Evolutionary conservation across 2,329 filamentous ascomycete genomes (phyloP), one percentile per base, ranked within the genome.

Genomic region (Nakataea oryzae): DNA sequence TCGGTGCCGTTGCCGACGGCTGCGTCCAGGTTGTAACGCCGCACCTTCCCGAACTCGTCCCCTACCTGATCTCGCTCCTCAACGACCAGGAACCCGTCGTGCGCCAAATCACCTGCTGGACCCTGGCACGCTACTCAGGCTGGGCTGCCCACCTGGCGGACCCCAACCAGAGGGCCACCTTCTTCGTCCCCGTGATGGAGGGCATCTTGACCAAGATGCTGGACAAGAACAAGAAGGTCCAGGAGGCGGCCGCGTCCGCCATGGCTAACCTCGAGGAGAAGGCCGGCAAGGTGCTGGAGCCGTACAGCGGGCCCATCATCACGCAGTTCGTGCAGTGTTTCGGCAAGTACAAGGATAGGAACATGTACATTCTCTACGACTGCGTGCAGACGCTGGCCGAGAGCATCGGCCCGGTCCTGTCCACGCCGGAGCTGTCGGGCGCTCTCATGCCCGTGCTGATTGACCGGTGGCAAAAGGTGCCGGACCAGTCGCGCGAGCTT

Each of bases 331-430:
- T 97, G 61, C 81, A 84, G 64, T 99, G 95, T 74, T 99, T 99
- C 75, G 84, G 81, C 61, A 92, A 90, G 75, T 99, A 97, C 84
- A 97, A 99, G 81, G 93, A 97, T 75, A 88, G 91, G 70, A 99
- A 99, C 78, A 97, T 97, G 86, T 97, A 96, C 78, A 96, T 97
- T 62, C 84, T 99, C 41, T 99, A 99, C 77, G 95, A 99, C 76
- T 97, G 95, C 74, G 91, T 99, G 41, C 95, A 99, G 77, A 99
- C 95, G 0, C 80, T 99, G 63, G 95, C 95, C 3, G 95, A 99
- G 74, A 89, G 91, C 70, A 89, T 97, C 62, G 92, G 91, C 13
- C 86, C 88, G 8, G 86, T 89, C 41, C 80, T 99, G 66, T 89
- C 91, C n/a, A 82, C 86, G 64, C 89, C 89, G 8, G 85, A 93